A percentile compares a stretch with the other conserved stretches of the same genome.
phyloP scores from a whole-genome alignment of 2,329 filamentous ascomycete genomes.

The Orbilia ellipsospora region DNA sequence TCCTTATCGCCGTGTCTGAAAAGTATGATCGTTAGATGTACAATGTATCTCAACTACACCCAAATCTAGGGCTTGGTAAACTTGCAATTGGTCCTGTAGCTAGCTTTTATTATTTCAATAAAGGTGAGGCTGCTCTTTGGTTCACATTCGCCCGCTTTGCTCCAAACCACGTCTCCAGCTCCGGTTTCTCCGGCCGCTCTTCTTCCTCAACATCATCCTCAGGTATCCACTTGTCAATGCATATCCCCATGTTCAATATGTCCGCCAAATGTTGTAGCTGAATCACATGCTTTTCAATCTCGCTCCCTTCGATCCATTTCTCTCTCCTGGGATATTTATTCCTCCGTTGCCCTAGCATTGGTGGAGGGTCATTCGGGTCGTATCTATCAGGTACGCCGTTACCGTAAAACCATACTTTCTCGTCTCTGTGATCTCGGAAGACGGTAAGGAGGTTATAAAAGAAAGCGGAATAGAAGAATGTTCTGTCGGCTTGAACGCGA shows the following conservation, averaged over 20 bases:
- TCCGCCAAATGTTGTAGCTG: constrained; percentile 41
- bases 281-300: constrained; percentile 43
- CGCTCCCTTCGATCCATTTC: constrained; percentile 43
- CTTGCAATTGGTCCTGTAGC: background rate
- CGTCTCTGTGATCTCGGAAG: constrained; percentile 44
- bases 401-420: constrained; percentile 49
- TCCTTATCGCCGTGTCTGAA: too few species aligned
- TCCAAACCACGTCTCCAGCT: constrained; percentile 37
- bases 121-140: constrained; percentile 24
- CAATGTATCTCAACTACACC: too few species aligned
- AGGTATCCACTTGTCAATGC: constrained; percentile 39
- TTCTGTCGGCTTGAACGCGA: constrained; percentile 41
- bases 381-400: constrained; percentile 46
- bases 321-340: constrained; percentile 39
- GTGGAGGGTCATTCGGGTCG: constrained; percentile 44
- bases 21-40: too few species aligned
- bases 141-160: constrained; percentile 23
- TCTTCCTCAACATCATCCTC: constrained; percentile 20
- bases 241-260: constrained; percentile 48
- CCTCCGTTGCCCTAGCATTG: constrained; percentile 37
- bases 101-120: constrained; percentile 1
- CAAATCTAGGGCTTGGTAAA: background rate
- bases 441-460: constrained; percentile 42
- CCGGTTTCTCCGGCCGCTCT: constrained; percentile 4
- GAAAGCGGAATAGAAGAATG: constrained; percentile 48